Base-by-base conservation (phyloP, 2,329 filamentous ascomycete genomes). In the Cladophialophora exuberans region DNA sequence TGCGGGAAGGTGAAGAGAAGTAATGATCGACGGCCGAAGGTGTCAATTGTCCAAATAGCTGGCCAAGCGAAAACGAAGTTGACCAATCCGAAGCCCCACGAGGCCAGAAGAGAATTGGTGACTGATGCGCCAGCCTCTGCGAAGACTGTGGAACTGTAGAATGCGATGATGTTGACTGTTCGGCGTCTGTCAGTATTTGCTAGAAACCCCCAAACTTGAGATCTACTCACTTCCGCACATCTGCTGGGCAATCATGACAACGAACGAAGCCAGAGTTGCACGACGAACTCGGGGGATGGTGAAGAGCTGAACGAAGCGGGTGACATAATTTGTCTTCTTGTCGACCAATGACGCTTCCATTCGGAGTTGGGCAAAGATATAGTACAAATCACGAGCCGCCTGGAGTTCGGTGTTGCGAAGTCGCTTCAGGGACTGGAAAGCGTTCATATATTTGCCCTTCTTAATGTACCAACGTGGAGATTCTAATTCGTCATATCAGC, bases 401-500 rank as follows among this genome's bases (percentile, higher is more conserved):
- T 82, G 79, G 1, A 87, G 65, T 1, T 78, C 73, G 0, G 76
- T 78, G 60, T 85, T 84, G 23, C 85, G 77, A 3, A 87, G 76
- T 6, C 75, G 73, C 9, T 78, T 70, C 1, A 88, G 76, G 2
- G 83, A 84, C 7, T 71, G 68, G 73, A 83, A 86, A 1, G 87
- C 87, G 45, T 87, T 73, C 6, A 65, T 63, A 63, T 87, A 85
- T 6, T 79, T 76, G 50, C 80, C 77, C 67, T 89, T 87, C 69
- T 88, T 85, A 68, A 88, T 81, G 52, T 79, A 82, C 85, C 85
- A 88, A 54, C 84, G 79, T 3, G 84, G 83, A 3, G 81, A 85
- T 47, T 59, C 56, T 54, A 20, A 7, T 39, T 23, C 39, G 25
- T 5, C 5, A 25, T 35, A 22, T 25, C 13, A 25, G 3, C 18